Evolutionary conservation across 441 rosid genomes (phyloP).

Genomic region (Lepidium campestre): DNA sequence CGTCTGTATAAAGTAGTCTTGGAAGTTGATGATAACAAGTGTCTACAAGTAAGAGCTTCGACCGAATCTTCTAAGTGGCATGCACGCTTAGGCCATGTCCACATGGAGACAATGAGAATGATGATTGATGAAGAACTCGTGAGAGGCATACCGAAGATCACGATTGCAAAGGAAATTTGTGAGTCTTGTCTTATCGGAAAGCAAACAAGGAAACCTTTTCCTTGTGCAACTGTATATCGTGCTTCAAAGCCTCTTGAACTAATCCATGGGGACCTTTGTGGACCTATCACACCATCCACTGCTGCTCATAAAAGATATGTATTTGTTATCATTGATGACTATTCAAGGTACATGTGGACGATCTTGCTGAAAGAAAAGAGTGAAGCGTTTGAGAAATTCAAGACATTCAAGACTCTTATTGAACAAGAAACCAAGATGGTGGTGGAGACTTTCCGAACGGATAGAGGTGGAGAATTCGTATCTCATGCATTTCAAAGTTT

Average conservation of each 20-base stretch:
- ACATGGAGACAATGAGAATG: not conserved
- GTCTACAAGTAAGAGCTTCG: not conserved
- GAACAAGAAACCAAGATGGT: not conserved
- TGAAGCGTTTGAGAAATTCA: not conserved
- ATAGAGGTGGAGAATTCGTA: not conserved
- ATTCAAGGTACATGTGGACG: not conserved
- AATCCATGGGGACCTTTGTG: not conserved
- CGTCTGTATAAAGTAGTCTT: not conserved
- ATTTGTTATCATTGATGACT: not conserved
- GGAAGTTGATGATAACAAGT: not conserved
- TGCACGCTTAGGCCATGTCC: not conserved
- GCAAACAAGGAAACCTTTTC: not conserved
- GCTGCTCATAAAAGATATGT: not conserved
- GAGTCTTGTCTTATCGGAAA: not conserved
- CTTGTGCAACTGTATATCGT: not conserved
- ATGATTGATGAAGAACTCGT: not conserved
- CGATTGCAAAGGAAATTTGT: not conserved
- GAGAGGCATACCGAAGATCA: too few species aligned
- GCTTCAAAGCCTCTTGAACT: not conserved
- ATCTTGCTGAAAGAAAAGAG: not conserved
- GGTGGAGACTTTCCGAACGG: not conserved
- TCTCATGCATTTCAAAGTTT: not conserved
- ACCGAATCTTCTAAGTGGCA: not conserved
- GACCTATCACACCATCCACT: not conserved
- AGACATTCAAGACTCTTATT: fast-evolving